Evolutionary conservation across 2,329 filamentous ascomycete species (phyloP), one percentile per base, ranked within the genome.

Genomic region (Ceratocystis diversiconidia): DNA sequence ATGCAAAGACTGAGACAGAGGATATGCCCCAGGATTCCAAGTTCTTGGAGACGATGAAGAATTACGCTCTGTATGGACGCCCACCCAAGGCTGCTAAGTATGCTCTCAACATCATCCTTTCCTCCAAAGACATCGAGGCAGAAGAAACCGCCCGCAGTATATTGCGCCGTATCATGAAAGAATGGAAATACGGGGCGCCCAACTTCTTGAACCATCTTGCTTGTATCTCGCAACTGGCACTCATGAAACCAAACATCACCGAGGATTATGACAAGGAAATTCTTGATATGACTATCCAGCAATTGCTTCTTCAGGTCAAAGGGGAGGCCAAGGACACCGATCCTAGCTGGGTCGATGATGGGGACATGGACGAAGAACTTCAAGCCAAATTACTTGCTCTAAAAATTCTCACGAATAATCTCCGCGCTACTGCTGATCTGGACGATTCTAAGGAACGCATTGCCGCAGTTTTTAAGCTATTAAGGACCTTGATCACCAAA

Each of bases 51-150:
- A 87, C 90, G 0, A 81, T 99, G 73, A 85, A 87, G 68, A 87
- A 84, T 70, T 97, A 94, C 74, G 89, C 92, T 1, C 80, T 92
- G 22, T 88, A 89, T 71, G 92, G 92, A 25, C 82, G 82, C 28
- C 92, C 92, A 1, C 83, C 89, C 10, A 86, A 87, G 72, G 89
- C 90, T 7, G 90, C 92, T 25, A 99, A 99, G 75, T 91, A 97
- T 76, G 94, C 94, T 0, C 85, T 97, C 61, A 92, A 90, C 32
- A 91, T 99, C 69, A 80, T 99, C 64, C 84, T 96, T 75, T 86
- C 89, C 44, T 86, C 86, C 70, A 79, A 79, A 59, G 80, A 84
- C 25, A 85, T 92, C 62, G 94, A 90, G 73, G 88, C 80, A 70
- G 76, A 92, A 72, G 87, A 95, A 77, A 89, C 90, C 67, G 89